Evolutionary conservation across 257 asterid species (phyloP).

Genomic region (Przewalskia tangutica): DNA sequence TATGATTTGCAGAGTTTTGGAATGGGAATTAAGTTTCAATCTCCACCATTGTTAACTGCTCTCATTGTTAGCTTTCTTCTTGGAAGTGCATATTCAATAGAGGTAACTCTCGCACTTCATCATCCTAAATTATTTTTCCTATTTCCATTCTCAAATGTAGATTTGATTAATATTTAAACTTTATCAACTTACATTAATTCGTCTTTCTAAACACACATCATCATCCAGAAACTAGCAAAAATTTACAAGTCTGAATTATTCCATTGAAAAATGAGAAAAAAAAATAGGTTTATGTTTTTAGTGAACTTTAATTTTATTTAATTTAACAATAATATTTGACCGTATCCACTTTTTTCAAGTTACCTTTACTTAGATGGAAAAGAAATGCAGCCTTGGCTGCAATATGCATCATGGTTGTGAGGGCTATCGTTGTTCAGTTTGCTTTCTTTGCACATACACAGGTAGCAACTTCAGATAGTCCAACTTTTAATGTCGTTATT

Average conservation of each 20-base stretch:
- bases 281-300: no score
- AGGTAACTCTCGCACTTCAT: background rate
- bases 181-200: background rate
- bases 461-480: background rate
- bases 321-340: background rate
- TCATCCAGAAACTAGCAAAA: background rate
- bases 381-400: slow-evolving; percentile 9
- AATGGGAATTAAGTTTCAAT: slow-evolving; percentile 13
- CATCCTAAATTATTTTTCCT: background rate
- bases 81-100: slow-evolving; percentile 14
- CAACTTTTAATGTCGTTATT: background rate
- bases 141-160: background rate
- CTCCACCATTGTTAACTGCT: slow-evolving; percentile 10
- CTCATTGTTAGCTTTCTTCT: slow-evolving; percentile 11
- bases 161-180: no score
- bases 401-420: slow-evolving; percentile 10
- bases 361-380: slow-evolving; percentile 16
- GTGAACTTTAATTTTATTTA: no score
- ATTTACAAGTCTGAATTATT: no score
- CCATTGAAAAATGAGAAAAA: background rate
- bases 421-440: slow-evolving; percentile 14
- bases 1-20: slow-evolving; percentile 8
- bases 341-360: background rate
- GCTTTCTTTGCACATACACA: slow-evolving; percentile 13
- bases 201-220: background rate